Conservation (phyloP, 192 early-diverging fungal species). For the Entophlyctis helioformis region DNA sequence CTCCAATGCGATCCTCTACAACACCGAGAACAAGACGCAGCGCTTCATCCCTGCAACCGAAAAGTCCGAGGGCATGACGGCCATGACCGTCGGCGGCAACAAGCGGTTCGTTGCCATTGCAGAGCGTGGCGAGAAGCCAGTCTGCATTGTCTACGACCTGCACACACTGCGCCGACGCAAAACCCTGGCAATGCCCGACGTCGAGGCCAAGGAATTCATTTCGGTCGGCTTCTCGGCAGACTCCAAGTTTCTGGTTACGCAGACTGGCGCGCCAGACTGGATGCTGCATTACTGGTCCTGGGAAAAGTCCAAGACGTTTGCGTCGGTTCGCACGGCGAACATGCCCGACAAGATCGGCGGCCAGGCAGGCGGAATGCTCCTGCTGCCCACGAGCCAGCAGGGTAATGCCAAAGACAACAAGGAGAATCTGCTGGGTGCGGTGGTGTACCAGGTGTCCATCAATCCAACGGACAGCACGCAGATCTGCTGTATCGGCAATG, state of each 20-base stretch:
- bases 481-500: conserved; percentile 16
- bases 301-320: conserved; percentile 39
- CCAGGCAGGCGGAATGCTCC: neutral
- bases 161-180: conserved; percentile 40
- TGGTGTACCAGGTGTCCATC: conserved; percentile 17
- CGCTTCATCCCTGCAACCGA: conserved; percentile 23
- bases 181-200: conserved; percentile 17
- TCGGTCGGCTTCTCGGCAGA: conserved; percentile 33
- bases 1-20: conserved; percentile 33
- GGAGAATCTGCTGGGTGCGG: neutral
- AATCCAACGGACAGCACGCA: conserved; percentile 34
- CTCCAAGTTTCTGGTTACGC: conserved; percentile 33
- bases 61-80: conserved; percentile 36
- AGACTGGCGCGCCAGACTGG: conserved; percentile 32
- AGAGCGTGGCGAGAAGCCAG: conserved; percentile 34
- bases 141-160: conserved; percentile 36
- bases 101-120: conserved; percentile 43
- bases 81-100: conserved; percentile 31
- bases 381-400: neutral
- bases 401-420: neutral
- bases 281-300: conserved; percentile 36
- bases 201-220: conserved; percentile 41
- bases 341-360: neutral
- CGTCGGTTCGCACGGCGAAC: conserved; percentile 5
- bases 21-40: conserved; percentile 40